phyloP scores from a whole-genome alignment of 2,329 filamentous ascomycete species.

The Beauveria brongniartii region DNA sequence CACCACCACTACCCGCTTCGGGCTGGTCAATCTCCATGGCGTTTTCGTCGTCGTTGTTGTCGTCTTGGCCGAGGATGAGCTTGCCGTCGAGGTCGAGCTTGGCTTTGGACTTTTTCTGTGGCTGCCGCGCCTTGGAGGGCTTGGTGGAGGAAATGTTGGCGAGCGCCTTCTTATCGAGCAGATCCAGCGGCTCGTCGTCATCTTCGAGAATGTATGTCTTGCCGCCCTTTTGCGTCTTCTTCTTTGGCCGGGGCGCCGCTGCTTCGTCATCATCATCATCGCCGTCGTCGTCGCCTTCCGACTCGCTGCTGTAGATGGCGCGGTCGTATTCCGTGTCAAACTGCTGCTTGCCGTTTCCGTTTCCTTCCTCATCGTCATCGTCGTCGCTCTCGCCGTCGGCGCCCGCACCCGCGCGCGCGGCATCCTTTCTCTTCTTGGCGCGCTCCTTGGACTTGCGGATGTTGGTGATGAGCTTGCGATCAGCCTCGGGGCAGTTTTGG shows the following conservation, averaged over 20 bases:
- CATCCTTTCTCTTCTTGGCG: constrained; percentile 80
- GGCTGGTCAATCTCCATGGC: constrained; percentile 59
- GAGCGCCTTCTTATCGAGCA: constrained; percentile 80
- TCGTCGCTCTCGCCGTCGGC: constrained; percentile 51
- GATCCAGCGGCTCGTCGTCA: constrained; percentile 88
- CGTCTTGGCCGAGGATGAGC: constrained; percentile 60
- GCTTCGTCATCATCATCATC: constrained; percentile 55
- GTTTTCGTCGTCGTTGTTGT: constrained; percentile 36
- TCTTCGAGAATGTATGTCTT: constrained; percentile 88
- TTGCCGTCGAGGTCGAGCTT: constrained; percentile 72
- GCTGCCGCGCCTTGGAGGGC: constrained; percentile 53
- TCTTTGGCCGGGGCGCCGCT: constrained; percentile 32
- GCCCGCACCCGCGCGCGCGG: constrained; percentile 41
- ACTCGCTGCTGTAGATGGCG: constrained; percentile 81
- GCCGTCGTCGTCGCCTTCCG: constrained; percentile 37
- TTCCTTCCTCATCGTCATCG: constrained; percentile 43
- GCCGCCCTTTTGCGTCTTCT: constrained; percentile 50
- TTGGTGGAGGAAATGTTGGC: constrained; percentile 91
- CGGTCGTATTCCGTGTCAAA: constrained; percentile 94
- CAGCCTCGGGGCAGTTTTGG: constrained; percentile 71
- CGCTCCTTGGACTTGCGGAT: constrained; percentile 94
- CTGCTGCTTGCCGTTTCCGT: constrained; percentile 38
- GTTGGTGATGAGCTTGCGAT: constrained; percentile 84
- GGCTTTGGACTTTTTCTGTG: constrained; percentile 51
- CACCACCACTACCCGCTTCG: constrained; percentile 45